Evolutionary conservation across 2,329 filamentous ascomycete genomes (phyloP).

Genomic region (Aspergillus sp.): DNA sequence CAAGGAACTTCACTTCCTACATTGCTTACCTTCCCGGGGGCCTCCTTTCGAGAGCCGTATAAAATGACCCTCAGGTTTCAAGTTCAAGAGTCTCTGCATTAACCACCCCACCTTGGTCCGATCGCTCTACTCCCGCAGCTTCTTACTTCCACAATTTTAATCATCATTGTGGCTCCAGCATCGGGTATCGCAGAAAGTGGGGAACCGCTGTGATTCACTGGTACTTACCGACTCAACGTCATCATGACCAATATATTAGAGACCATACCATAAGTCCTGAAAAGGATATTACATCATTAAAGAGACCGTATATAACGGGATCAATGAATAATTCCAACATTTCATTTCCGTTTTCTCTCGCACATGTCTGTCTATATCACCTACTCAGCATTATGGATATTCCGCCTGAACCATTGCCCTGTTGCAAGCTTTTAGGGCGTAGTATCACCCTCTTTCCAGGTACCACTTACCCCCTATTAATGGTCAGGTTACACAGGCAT

Average conservation of each 20-base stretch:
- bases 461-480: background rate
- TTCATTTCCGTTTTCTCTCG: background rate
- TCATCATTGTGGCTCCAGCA: too few species aligned
- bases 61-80: too few species aligned
- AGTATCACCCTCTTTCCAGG: constrained; percentile 1
- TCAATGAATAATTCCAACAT: background rate
- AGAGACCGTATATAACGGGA: background rate
- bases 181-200: too few species aligned
- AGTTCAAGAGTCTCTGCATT: too few species aligned
- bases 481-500: background rate
- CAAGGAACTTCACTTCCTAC: too few species aligned
- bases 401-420: background rate
- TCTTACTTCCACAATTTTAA: too few species aligned
- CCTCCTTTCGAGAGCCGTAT: too few species aligned
- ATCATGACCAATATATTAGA: background rate
- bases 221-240: background rate
- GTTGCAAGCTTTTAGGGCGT: background rate
- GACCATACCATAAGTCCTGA: background rate
- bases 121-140: too few species aligned
- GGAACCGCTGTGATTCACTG: background rate
- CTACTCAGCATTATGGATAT: background rate
- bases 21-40: too few species aligned
- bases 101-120: too few species aligned
- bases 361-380: background rate
- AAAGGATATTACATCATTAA: background rate